A percentile compares a stretch with the other conserved stretches of the same genome.
phyloP scores from a whole-genome alignment of 2,329 filamentous ascomycete species.

The Lachnellula occidentalis region DNA sequence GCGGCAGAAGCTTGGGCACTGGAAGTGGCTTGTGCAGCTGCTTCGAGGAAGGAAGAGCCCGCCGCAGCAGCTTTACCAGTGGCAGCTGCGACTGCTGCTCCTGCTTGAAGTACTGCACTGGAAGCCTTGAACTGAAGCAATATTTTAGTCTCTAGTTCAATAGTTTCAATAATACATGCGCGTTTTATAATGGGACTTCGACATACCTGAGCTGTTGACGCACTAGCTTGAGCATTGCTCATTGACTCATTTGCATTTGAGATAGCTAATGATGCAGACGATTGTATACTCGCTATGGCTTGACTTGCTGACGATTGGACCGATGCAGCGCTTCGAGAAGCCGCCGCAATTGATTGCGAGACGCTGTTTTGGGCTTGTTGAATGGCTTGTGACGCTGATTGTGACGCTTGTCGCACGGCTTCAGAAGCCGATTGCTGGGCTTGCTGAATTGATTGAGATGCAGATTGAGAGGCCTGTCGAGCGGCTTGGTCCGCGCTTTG shows the following conservation, averaged over 20 bases:
- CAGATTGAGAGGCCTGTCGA: slow-evolving; percentile 22
- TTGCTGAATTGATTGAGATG: slow-evolving; percentile 18
- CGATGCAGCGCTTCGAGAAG: slow-evolving; percentile 21
- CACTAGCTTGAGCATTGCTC: slow-evolving; percentile 18
- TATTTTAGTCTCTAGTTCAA: slow-evolving; percentile 1
- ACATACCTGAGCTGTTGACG: slow-evolving; percentile 21
- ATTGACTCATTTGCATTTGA: slow-evolving; percentile 18
- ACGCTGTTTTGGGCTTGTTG: slow-evolving; percentile 18
- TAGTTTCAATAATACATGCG: neutral
- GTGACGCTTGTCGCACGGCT: slow-evolving; percentile 10
- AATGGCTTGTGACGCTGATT: slow-evolving; percentile 22
- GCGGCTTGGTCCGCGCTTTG: slow-evolving; percentile 23
- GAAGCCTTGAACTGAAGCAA: slow-evolving; percentile 18
- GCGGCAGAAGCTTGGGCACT: slow-evolving; percentile 13
- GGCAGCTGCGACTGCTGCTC: slow-evolving; percentile 26
- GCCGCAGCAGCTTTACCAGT: slow-evolving; percentile 28
- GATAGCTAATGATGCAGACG: slow-evolving; percentile 21
- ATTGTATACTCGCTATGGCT: slow-evolving; percentile 17
- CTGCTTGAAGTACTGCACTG: slow-evolving; percentile 22
- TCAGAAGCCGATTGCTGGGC: slow-evolving; percentile 6
- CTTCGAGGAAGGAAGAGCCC: slow-evolving; percentile 24
- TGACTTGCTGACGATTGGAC: slow-evolving; percentile 23
- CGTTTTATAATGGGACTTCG: neutral
- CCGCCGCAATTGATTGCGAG: slow-evolving; percentile 22
- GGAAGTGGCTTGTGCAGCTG: slow-evolving; percentile 20